A percentile compares a stretch with the other conserved stretches of the same genome.
These are phyloP conservation scores for Puccinia triticina DNA, from an alignment of 1,284 basidiomycete genomes.

Conservation along the genomic window DNA sequence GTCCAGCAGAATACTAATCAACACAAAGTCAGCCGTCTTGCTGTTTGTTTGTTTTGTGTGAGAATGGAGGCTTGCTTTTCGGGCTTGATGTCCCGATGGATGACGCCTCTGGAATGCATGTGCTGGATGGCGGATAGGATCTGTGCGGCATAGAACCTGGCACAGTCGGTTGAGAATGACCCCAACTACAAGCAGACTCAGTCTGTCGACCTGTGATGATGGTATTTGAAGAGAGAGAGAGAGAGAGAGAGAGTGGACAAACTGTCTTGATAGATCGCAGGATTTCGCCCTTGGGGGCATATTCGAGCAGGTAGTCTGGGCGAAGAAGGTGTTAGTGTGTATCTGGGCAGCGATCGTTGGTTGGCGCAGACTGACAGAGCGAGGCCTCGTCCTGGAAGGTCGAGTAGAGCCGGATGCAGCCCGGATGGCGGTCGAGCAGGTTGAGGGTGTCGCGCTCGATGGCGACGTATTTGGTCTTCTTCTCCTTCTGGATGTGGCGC, in stretches of 20 bases:
- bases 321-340: neutral
- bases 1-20: slow-evolving; percentile 73
- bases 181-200: slow-evolving; percentile 62
- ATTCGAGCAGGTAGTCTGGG: slow-evolving; percentile 84
- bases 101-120: slow-evolving; percentile 83
- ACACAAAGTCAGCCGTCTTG: neutral
- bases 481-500: slow-evolving; percentile 65
- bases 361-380: slow-evolving; percentile 15
- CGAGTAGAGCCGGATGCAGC: slow-evolving; percentile 56
- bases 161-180: slow-evolving; percentile 74
- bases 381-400: slow-evolving; percentile 56
- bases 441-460: slow-evolving; percentile 70
- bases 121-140: slow-evolving; percentile 82
- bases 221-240: neutral
- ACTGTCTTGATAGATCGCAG: slow-evolving; percentile 71
- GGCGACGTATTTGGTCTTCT: slow-evolving; percentile 69
- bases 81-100: slow-evolving; percentile 92
- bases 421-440: slow-evolving; percentile 61
- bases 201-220: neutral
- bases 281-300: slow-evolving; percentile 86
- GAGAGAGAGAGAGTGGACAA: neutral
- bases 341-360: no score
- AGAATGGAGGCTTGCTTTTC: slow-evolving; percentile 67
- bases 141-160: slow-evolving; percentile 82
- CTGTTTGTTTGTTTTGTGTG: neutral